These are phyloP conservation scores for Trypanosoma cruzi DNA, from an alignment of 208 protist genomes.

Conservation along the genomic window DNA sequence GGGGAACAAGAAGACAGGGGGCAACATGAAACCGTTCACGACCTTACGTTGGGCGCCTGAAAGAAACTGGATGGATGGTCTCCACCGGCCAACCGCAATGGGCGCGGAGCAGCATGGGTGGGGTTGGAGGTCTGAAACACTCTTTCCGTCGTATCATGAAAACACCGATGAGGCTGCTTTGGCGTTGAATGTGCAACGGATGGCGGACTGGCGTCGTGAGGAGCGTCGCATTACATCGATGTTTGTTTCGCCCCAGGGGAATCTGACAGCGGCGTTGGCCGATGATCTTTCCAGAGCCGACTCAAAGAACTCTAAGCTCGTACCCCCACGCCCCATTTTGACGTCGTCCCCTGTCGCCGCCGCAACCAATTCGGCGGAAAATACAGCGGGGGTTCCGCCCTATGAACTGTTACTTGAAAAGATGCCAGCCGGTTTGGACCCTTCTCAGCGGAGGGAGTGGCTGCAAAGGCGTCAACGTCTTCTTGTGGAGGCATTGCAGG, in stretches of 20 bases:
- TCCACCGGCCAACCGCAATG: background rate
- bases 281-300: background rate
- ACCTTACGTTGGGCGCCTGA: background rate
- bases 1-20: background rate
- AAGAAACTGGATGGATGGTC: background rate
- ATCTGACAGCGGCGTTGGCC: background rate
- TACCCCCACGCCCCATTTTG: background rate
- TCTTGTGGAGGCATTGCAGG: slow-evolving; percentile 62
- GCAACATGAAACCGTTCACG: background rate
- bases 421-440: slow-evolving; percentile 5
- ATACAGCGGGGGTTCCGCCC: background rate
- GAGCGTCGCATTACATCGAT: slow-evolving; percentile 19
- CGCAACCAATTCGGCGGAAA: background rate
- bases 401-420: slow-evolving; percentile 23
- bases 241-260: background rate
- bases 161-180: background rate
- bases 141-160: background rate
- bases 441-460: slow-evolving; percentile 34
- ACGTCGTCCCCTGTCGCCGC: background rate
- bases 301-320: background rate
- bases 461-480: slow-evolving; percentile 40
- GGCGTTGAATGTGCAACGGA: background rate
- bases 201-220: slow-evolving; percentile 8
- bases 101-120: background rate
- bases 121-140: background rate